A percentile compares a stretch with the other conserved stretches of the same genome.
Evolutionary conservation across 1,284 basidiomycete genomes (phyloP).

Genomic region (Cutaneotrichosporon sp.): DNA sequence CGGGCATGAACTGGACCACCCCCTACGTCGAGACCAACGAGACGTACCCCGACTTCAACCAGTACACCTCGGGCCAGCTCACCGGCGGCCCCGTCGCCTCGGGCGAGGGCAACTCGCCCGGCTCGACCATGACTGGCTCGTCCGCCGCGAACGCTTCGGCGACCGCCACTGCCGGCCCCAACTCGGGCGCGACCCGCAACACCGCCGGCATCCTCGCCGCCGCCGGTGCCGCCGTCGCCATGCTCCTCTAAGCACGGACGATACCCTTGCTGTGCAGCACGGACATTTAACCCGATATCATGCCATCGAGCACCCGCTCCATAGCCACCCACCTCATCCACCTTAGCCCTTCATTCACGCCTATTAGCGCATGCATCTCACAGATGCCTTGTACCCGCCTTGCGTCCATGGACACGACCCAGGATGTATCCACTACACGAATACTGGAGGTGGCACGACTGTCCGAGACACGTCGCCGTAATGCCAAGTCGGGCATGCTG

Average conservation of each 20-base stretch:
- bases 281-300: neutral
- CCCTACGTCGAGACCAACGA: slow-evolving; percentile 56
- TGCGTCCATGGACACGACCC: too few relatives aligned
- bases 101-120: neutral
- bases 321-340: neutral
- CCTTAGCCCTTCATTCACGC: slow-evolving; percentile 5
- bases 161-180: neutral
- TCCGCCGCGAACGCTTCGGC: neutral
- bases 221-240: slow-evolving; percentile 7
- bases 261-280: neutral
- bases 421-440: too few relatives aligned
- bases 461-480: too few relatives aligned
- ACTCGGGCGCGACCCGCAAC: slow-evolving; percentile 1
- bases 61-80: slow-evolving; percentile 23
- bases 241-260: slow-evolving; percentile 14
- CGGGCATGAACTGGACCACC: slow-evolving; percentile 52
- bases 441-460: too few relatives aligned
- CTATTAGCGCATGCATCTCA: slow-evolving; percentile 7
- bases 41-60: slow-evolving; percentile 42
- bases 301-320: neutral
- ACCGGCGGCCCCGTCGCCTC: neutral
- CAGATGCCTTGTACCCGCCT: neutral
- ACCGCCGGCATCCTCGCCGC: slow-evolving; percentile 7
- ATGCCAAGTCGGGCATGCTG: too few relatives aligned
- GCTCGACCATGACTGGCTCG: neutral